Evolutionary conservation across 108 stramenopile species (phyloP).

Genomic region (Pelagomonas calceolata): DNA sequence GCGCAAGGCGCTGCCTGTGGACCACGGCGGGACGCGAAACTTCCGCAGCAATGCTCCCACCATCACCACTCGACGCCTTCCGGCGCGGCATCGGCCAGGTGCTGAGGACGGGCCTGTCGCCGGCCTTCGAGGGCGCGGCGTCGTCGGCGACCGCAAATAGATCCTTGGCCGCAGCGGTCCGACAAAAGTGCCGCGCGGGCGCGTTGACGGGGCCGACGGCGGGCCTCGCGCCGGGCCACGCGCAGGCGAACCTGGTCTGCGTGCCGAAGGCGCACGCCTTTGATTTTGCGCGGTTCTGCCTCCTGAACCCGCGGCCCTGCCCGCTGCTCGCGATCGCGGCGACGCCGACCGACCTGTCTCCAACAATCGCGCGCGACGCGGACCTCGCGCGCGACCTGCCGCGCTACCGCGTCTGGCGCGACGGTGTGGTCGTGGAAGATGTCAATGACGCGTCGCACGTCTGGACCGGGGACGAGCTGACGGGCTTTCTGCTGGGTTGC

Average conservation of each 20-base stretch:
- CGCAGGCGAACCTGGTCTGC: slow-evolving; percentile 76
- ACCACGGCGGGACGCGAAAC: too few relatives aligned
- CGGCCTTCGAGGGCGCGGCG: background rate
- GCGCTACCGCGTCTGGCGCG: slow-evolving; percentile 15
- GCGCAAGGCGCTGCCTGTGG: too few relatives aligned
- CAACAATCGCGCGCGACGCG: slow-evolving; percentile 3
- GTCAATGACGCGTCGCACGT: background rate
- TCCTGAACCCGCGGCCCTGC: slow-evolving; percentile 67
- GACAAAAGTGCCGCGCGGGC: slow-evolving; percentile 6
- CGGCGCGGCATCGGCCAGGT: background rate
- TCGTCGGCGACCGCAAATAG: background rate
- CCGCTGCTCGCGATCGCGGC: slow-evolving; percentile 72
- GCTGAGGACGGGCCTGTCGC: background rate
- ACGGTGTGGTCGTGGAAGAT: slow-evolving; percentile 13
- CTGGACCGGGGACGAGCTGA: slow-evolving; percentile 13
- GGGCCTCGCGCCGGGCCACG: slow-evolving; percentile 57
- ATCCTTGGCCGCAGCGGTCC: slow-evolving; percentile 3
- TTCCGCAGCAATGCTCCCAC: too few relatives aligned
- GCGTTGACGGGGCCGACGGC: slow-evolving; percentile 45
- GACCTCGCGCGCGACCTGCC: slow-evolving; percentile 34
- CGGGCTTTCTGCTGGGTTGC: slow-evolving; percentile 36
- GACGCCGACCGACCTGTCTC: slow-evolving; percentile 30
- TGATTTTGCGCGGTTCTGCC: slow-evolving; percentile 79
- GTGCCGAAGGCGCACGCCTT: slow-evolving; percentile 53
- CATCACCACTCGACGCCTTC: background rate